phyloP scores from a whole-genome alignment of 73 alveolate genomes.

The Paramecium biaurelia region DNA sequence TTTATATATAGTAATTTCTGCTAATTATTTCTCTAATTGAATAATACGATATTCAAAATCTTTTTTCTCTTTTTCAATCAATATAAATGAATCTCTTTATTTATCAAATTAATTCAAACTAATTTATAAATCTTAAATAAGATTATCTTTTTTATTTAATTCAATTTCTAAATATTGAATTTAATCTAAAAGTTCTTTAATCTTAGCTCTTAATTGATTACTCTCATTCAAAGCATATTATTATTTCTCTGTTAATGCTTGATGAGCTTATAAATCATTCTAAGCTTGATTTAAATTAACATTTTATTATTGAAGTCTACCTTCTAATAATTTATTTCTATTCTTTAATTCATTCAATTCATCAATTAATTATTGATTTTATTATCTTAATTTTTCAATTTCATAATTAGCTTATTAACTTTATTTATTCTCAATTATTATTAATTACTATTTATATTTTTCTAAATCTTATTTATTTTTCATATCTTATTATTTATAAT shows the following conservation, averaged over 20 bases:
- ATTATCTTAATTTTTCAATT: slow-evolving; percentile 5
- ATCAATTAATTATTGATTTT: background rate
- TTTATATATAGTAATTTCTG: background rate
- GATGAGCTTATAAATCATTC: background rate
- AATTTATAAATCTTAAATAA: background rate
- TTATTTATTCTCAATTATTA: background rate
- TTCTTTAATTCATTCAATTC: background rate
- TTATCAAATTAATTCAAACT: background rate
- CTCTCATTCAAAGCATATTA: background rate
- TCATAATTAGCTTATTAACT: background rate
- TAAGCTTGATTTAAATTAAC: background rate
- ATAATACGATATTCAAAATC: background rate
- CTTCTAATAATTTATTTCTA: background rate
- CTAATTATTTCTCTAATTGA: background rate
- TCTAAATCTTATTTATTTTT: background rate
- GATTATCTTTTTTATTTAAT: background rate
- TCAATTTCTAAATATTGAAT: background rate
- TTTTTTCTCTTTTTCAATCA: background rate
- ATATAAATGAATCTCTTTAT: background rate
- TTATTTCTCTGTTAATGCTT: background rate
- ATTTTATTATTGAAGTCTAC: background rate
- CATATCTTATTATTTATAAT: background rate
- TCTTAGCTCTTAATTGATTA: background rate
- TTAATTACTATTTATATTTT: background rate
- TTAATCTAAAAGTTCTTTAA: background rate